These are phyloP conservation scores for Backusella morwellensis DNA, from an alignment of 192 early-diverging fungal genomes.

Conservation along the genomic window DNA sequence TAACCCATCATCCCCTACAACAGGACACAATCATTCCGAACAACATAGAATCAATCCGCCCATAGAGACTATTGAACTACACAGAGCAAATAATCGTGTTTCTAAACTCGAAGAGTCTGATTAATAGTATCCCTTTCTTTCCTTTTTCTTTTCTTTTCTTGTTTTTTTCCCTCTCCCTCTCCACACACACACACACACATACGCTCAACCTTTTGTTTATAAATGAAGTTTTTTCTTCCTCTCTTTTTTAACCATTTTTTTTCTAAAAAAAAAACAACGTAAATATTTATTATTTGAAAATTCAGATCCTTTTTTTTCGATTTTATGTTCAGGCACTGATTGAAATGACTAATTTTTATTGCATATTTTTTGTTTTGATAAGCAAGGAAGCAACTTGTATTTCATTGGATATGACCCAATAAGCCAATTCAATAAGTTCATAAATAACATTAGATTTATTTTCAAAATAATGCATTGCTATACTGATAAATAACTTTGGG, in stretches of 20 bases:
- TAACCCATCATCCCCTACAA: constrained; percentile 2
- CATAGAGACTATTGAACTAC: constrained; percentile 11
- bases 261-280: neutral
- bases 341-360: no score
- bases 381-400: no score
- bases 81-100: constrained; percentile 18
- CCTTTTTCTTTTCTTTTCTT: neutral
- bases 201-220: neutral
- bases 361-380: no score
- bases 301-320: no score
- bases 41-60: neutral
- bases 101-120: constrained; percentile 19
- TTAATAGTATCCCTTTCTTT: neutral
- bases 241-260: neutral
- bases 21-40: neutral
- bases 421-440: no score
- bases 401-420: no score
- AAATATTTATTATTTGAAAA: neutral
- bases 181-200: neutral
- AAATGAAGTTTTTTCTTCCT: neutral
- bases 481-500: no score
- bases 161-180: neutral
- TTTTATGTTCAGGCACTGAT: no score
- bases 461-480: no score
- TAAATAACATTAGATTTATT: no score